Percentiles rank a stretch among this genome's conserved stretches.
Conservation (phyloP, 2,329 filamentous ascomycete species). For the Venturia effusa region DNA sequence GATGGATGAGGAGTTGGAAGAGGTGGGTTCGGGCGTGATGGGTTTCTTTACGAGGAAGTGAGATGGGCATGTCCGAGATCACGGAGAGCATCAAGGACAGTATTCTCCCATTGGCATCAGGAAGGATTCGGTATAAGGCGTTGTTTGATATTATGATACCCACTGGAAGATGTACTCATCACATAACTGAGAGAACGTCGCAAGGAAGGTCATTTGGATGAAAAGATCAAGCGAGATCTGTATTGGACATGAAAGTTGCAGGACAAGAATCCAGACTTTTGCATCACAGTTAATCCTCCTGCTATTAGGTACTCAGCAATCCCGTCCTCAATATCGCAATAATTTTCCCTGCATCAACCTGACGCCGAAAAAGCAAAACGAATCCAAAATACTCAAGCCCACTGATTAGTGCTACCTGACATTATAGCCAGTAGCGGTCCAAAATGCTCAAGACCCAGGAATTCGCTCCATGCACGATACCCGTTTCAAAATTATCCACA, state of each 20-base stretch:
- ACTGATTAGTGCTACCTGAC: neutral
- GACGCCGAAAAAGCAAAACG: neutral
- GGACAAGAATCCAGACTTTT: neutral
- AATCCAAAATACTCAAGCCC: neutral
- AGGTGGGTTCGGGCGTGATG: neutral
- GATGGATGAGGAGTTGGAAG: neutral
- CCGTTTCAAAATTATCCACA: neutral
- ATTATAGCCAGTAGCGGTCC: neutral
- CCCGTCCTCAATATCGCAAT: neutral
- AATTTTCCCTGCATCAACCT: neutral
- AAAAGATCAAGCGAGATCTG: no score
- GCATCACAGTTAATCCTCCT: neutral
- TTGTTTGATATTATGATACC: neutral
- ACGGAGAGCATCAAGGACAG: neutral
- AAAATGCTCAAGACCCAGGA: neutral
- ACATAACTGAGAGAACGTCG: neutral
- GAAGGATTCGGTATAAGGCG: neutral
- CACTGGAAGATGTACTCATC: neutral
- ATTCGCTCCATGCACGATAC: neutral
- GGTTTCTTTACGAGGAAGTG: neutral
- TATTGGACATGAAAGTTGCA: no score
- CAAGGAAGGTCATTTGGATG: no score
- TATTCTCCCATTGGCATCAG: no score
- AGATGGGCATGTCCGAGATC: neutral
- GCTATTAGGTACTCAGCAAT: neutral